A percentile compares a stretch with the other conserved stretches of the same genome.
Evolutionary conservation across 352 stramenopile genomes (phyloP).

Genomic region (Phytophthora europaea): DNA sequence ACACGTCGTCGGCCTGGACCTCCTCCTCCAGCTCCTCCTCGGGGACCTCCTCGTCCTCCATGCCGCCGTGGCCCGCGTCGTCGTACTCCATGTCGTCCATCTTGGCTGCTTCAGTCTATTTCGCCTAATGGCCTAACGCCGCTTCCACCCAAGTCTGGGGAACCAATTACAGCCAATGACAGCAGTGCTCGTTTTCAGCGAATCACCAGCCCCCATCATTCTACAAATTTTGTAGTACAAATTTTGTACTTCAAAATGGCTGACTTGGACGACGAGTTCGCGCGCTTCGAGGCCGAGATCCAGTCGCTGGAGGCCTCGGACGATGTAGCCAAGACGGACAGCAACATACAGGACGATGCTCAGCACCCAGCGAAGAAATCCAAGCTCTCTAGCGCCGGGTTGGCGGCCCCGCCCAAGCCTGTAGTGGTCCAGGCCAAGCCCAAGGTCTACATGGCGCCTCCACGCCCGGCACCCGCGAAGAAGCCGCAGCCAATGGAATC

Average conservation of each 20-base stretch:
- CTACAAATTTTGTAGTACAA: constrained; percentile 1
- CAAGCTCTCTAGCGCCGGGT: background rate
- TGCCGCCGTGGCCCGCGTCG: constrained; percentile 78
- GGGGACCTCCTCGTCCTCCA: constrained; percentile 86
- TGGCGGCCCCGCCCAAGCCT: constrained; percentile 11
- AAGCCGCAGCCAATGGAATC: constrained; percentile 10
- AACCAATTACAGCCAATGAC: constrained; percentile 31
- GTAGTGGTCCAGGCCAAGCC: constrained; percentile 56
- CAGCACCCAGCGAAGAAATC: constrained; percentile 42
- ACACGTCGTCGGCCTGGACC: constrained; percentile 77
- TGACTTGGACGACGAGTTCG: constrained; percentile 84
- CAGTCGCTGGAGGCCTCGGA: constrained; percentile 64
- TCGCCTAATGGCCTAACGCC: constrained; percentile 1
- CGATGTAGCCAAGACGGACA: background rate
- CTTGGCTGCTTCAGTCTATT: constrained; percentile 2
- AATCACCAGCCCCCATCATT: constrained; percentile 13
- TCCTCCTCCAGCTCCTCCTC: constrained; percentile 82
- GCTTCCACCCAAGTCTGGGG: constrained; percentile 35
- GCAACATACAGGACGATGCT: constrained; percentile 30
- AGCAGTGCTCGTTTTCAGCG: constrained; percentile 17
- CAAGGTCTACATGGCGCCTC: constrained; percentile 77
- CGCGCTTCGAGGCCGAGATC: constrained; percentile 86
- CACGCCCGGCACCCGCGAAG: constrained; percentile 63
- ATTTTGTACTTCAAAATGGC: constrained; percentile 45
- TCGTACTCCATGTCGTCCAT: constrained; percentile 93